Percentiles rank a stretch among this genome's conserved stretches.
phyloP scores from a whole-genome alignment of 768 basidiomycete species.

The Brasilioporus rufonigricans region DNA sequence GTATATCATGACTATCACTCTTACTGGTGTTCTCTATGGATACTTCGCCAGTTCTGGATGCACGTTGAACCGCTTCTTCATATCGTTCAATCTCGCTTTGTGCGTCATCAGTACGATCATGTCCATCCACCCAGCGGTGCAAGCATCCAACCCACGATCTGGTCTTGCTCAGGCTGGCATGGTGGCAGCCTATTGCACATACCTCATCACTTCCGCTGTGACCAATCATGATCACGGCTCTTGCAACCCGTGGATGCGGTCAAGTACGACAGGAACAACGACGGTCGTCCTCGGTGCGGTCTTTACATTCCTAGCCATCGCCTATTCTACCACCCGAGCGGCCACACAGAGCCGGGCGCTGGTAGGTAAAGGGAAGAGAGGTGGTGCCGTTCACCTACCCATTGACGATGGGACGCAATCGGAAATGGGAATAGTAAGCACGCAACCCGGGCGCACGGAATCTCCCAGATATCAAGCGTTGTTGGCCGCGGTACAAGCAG shows the following conservation, averaged over 20 bases:
- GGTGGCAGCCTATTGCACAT: conserved; percentile 98
- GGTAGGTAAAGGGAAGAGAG: conserved; percentile 67
- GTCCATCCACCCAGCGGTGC: conserved; percentile 81
- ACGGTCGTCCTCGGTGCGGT: conserved; percentile 87
- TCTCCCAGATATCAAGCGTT: conserved; percentile 91
- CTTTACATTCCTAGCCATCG: conserved; percentile 97
- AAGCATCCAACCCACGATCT: conserved; percentile 90
- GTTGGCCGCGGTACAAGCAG: conserved; percentile 93
- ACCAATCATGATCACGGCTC: conserved; percentile 83
- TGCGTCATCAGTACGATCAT: conserved; percentile 77
- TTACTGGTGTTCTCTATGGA: conserved; percentile 86
- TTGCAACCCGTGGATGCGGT: conserved; percentile 86
- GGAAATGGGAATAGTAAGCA: conserved; percentile 74
- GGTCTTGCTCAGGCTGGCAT: conserved; percentile 94
- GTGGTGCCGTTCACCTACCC: conserved; percentile 61
- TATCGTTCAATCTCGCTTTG: conserved; percentile 87
- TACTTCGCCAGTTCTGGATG: conserved; percentile 90
- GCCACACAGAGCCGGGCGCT: conserved; percentile 94
- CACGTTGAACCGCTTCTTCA: conserved; percentile 94
- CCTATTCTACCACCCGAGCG: conserved; percentile 94
- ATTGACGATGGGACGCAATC: conserved; percentile 55
- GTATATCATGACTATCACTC: conserved; percentile 79
- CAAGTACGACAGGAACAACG: conserved; percentile 72
- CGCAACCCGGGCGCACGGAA: conserved; percentile 81
- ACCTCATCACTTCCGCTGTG: conserved; percentile 90